Evolutionary conservation across 2,329 filamentous ascomycete genomes (phyloP), one percentile per base, ranked within the genome.

Genomic region (Colletotrichum neosansevieriae): DNA sequence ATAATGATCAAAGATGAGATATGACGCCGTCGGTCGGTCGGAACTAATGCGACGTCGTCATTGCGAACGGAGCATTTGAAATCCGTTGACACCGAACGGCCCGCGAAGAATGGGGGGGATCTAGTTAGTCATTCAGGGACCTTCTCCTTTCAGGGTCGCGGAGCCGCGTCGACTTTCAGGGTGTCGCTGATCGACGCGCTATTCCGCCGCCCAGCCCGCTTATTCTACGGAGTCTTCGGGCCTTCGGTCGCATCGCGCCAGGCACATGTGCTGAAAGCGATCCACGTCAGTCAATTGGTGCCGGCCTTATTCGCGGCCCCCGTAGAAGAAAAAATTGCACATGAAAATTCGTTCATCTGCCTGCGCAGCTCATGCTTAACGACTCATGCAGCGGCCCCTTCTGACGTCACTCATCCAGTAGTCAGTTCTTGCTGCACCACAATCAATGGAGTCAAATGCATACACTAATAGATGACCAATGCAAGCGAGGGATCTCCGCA

Each of bases 141-240:
- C 42, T 49, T 29, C 38, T 38, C 49, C 49, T 21, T 56, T 24
- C 63, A 63, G 47, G 47, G 56, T 59, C 62, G 47, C 49, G 54
- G 45, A 17, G 53, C 59, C 34, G 32, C 44, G 21, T 15, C 38
- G 51, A 42, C 40, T 60, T 44, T 21, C 36, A 32, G 24, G 12
- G 21, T 66, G 47, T 50, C 54, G 65, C 60, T 68, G 65, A 68
- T 68, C 65, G 65, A 64, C 47, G 38, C 45, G 49, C 47, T 42
- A 36, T 60, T 49, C 24, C 53, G 15, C 38, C 56, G 40, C 24
- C 29, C n/a, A 38, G 15, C 12, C 45, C 32, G 45, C 36, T 32
- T 45, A 12, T 47, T 58, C 32, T n/a, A 47, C 47, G 49, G 49
- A 51, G 21, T 24, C 24, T 17, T 51, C 49, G 29, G 49, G 29